Base-by-base conservation (phyloP, 148 eudicot genomes). In the Suaeda aralocaspica region DNA sequence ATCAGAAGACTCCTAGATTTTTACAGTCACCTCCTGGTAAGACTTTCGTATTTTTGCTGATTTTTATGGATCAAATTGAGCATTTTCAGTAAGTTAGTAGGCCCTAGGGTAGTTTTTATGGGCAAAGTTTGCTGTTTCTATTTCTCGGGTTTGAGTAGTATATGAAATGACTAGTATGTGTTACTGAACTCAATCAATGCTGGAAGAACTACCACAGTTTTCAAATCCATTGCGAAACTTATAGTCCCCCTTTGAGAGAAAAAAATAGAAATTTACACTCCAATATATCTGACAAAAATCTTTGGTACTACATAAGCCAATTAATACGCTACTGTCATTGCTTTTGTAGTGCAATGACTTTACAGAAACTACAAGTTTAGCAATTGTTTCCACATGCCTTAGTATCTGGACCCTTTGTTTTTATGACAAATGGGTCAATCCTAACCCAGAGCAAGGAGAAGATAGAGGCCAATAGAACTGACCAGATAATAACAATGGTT, bases 361-460 rank as follows among this genome's bases (percentile, higher is more conserved):
- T 72, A 62, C 73, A 60, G 33, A 60, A 68, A 62, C 64, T 26
- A 44, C 60, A 73, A 51, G 28, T 34, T 79, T 75, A 93, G 86
- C 98, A 93, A 55, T 88, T 93, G 76, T 90, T 79, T 66, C 98
- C 98, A 78, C 98, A 93, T 65, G 77, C 79, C 81, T 88, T 93
- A 30, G 82, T 82, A 79, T 93, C 89, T 25, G 98, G 98, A 39
- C 98, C 98, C 75, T 87, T 93, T 44, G 98, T 74, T 82, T 83
- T 90, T 9, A 87, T 53, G 59, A 88, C 86, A 46, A 93, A 93
- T 8, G 98, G 98, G 64, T 93, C 98, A 49, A 93, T 93, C 34
- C 98, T 83, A 21, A 93, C 96, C 98, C 98, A 93, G 14, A 93
- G 90, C 83, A 93, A 82, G 70, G 98, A 93, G 88, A 93, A 93